Evolutionary conservation across 176 grass and related monocot genomes (phyloP).

Genomic region (Lolium multiflorum): DNA sequence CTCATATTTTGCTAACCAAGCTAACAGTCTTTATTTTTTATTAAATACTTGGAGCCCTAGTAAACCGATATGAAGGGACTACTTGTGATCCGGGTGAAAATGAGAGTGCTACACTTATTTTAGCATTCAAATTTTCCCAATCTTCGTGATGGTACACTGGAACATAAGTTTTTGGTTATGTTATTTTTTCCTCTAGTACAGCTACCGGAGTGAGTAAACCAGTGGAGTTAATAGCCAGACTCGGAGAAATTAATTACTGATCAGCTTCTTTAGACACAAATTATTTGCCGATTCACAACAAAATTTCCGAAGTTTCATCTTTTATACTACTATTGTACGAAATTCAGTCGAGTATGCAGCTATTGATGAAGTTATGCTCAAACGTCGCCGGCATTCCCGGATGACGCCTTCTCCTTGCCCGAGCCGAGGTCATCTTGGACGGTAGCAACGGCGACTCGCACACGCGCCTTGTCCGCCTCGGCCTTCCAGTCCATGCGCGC

Average conservation of each 20-base stretch:
- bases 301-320: not conserved
- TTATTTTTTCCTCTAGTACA: no score
- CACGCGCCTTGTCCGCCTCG: constrained; percentile 63
- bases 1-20: no score
- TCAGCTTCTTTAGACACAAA: not conserved
- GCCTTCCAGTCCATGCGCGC: constrained; percentile 66
- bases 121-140: no score
- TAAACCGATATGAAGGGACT: no score
- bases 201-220: no score
- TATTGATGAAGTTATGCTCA: not conserved
- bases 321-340: not conserved
- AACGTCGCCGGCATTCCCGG: not conserved
- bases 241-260: not conserved
- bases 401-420: not conserved
- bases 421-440: not conserved
- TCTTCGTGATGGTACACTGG: no score
- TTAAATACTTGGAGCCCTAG: no score
- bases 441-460: not conserved
- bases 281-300: not conserved
- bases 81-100: no score
- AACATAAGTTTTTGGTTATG: no score
- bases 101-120: no score
- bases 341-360: not conserved
- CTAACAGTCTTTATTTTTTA: no score
- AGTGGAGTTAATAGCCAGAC: no score